Percentiles rank a stretch among this genome's conserved stretches.
Evolutionary conservation across 2,329 filamentous ascomycete species (phyloP).

Genomic region (Colletotrichum musae): DNA sequence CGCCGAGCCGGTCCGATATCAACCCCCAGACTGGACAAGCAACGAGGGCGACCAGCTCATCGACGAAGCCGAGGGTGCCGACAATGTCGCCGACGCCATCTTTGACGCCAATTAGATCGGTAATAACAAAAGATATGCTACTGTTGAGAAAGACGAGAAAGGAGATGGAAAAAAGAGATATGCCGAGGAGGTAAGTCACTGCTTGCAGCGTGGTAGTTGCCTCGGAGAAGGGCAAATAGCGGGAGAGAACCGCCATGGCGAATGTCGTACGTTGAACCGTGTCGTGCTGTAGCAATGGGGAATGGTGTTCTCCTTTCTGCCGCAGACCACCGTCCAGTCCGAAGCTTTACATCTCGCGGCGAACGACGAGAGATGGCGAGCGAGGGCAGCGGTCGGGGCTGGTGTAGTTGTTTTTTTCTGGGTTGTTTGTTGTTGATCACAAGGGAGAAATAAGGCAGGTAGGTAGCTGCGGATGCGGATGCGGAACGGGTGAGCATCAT

Average conservation of each 20-base stretch:
- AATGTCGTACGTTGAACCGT: conserved; percentile 13
- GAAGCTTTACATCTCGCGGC: conserved; percentile 37
- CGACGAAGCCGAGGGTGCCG: conserved; percentile 86
- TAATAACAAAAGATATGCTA: conserved; percentile 87
- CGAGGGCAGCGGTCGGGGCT: neutral
- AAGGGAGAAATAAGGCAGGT: conserved; percentile 27
- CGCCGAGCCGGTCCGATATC: conserved; percentile 82
- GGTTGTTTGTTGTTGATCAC: conserved; percentile 39
- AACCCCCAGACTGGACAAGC: conserved; percentile 87
- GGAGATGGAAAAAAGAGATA: conserved; percentile 88
- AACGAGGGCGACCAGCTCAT: conserved; percentile 85
- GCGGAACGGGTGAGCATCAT: conserved; percentile 36
- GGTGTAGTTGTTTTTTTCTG: neutral
- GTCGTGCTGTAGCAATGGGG: conserved; percentile 26
- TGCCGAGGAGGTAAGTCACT: conserved; percentile 83
- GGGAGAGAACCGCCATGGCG: conserved; percentile 52
- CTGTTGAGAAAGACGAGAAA: conserved; percentile 93
- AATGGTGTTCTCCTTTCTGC: conserved; percentile 30
- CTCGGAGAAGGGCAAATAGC: conserved; percentile 70
- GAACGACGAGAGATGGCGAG: conserved; percentile 6
- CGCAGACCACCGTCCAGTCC: conserved; percentile 27
- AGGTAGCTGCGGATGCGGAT: conserved; percentile 29
- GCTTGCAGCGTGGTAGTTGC: conserved; percentile 74
- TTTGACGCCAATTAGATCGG: conserved; percentile 83
- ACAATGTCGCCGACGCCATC: conserved; percentile 83